A percentile compares a stretch with the other conserved stretches of the same genome.
Evolutionary conservation across 345 rosid genomes (phyloP).

Genomic region (Ceriops zippeliana): DNA sequence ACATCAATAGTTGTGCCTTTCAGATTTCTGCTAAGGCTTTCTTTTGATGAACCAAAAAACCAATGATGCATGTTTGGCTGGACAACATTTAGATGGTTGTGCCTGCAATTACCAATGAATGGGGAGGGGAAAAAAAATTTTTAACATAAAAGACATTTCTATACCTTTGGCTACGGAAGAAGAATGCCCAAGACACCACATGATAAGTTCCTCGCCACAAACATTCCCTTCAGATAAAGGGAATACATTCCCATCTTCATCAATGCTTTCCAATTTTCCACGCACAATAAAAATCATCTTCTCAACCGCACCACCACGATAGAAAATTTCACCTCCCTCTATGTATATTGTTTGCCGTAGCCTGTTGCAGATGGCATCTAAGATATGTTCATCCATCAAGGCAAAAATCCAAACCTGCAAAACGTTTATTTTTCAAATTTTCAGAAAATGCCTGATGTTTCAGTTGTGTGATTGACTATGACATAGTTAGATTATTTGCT

Average conservation of each 20-base stretch:
- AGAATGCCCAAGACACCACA: conserved; percentile 87
- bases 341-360: conserved; percentile 68
- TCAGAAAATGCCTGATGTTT: background rate
- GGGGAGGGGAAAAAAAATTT: background rate
- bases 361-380: conserved; percentile 73
- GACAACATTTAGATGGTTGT: background rate
- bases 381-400: conserved; percentile 61
- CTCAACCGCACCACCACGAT: conserved; percentile 54
- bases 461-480: background rate
- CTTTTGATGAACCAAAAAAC: background rate
- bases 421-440: conserved; percentile 4
- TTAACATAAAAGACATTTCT: background rate
- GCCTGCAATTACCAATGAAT: background rate
- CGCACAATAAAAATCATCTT: conserved; percentile 87
- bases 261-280: conserved; percentile 69
- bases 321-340: conserved; percentile 53
- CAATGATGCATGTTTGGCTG: too few relatives aligned
- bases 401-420: conserved; percentile 72
- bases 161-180: conserved; percentile 60
- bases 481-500: background rate
- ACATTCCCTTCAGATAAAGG: conserved; percentile 66
- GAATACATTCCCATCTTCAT: conserved; percentile 43
- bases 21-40: background rate
- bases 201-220: conserved; percentile 87
- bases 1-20: background rate